Evolutionary conservation across 257 asterid genomes (phyloP).

Genomic region (Solanum arcanum): DNA sequence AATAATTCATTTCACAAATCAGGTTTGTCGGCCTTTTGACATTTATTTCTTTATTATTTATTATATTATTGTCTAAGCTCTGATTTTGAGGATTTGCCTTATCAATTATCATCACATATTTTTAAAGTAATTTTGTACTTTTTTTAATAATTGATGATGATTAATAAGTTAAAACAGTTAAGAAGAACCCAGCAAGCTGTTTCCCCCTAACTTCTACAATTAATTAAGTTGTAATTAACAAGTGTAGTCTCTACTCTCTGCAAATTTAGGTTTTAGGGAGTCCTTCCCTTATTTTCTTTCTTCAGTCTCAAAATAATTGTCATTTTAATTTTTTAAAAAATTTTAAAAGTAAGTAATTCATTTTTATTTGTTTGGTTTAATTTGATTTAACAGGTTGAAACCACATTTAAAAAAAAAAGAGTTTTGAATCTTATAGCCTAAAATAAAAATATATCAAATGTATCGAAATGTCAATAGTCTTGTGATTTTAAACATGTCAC

Average conservation of each 20-base stretch:
- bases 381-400: background rate
- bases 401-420: too few relatives aligned
- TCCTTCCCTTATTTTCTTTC: too few relatives aligned
- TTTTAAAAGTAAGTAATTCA: too few relatives aligned
- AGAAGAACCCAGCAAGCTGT: background rate
- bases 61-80: background rate
- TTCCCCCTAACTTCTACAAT: background rate
- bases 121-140: background rate
- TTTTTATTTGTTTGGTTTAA: background rate
- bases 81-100: background rate
- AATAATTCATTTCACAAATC: background rate
- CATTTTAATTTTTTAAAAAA: too few relatives aligned
- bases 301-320: background rate
- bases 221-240: background rate
- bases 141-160: background rate
- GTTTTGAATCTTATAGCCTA: too few relatives aligned
- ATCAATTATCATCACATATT: background rate
- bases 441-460: too few relatives aligned
- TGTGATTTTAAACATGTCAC: background rate
- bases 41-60: background rate
- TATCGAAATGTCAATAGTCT: too few relatives aligned
- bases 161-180: background rate
- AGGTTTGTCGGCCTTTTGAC: background rate
- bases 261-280: too few relatives aligned
- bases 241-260: background rate